Base-by-base conservation (phyloP, 2,329 filamentous ascomycete genomes). In the Epichloe elymi region DNA sequence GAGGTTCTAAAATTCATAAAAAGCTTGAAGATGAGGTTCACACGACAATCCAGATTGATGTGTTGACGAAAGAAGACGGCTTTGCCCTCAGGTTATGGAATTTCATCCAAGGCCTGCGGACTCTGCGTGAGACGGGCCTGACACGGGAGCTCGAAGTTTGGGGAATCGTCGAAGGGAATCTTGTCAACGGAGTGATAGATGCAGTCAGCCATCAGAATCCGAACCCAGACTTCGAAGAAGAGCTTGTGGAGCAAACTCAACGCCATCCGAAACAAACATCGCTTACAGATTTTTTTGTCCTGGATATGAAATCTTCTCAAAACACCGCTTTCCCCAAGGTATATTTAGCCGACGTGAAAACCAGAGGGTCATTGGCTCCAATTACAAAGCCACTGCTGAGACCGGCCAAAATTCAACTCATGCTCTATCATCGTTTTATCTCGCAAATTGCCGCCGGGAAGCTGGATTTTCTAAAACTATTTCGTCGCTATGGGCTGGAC, bases 321-420 rank as follows among this genome's bases (percentile, higher is more conserved):
- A 12, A 14, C 26, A 17, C 53, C 0, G 7, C 47, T 0, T 51
- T 33, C 0, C 58, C 60, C 23, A 70, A 69, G 53, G 63, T 79
- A n/a, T 96, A 94, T 64, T 71, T 98, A 46, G 83, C 82, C 0
- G 93, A 98, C 59, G 80, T 95, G 56, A 98, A 98, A 67, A 97
- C 91, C 0, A 79, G 90, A 17, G 75, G 74, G 1, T 79, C 76
- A 4, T 76, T 74, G 3, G 62, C 87, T 2, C 87, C 89, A 1
- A 74, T 78, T 1, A 79, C 80, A 20, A 71, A 79, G 1, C 78
- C 82, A 0, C 74, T 88, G 43, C 77, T 91, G 33, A 79, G 85
- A 11, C 87, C 88, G 0, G 87, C 89, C 0, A 80, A 84, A 58
- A 83, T 96, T 54, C 93, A 98, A 63, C 73, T 97, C 0, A 89